Base-by-base conservation (phyloP, 768 basidiomycete species). In the Candolleomyces efflorescens region DNA sequence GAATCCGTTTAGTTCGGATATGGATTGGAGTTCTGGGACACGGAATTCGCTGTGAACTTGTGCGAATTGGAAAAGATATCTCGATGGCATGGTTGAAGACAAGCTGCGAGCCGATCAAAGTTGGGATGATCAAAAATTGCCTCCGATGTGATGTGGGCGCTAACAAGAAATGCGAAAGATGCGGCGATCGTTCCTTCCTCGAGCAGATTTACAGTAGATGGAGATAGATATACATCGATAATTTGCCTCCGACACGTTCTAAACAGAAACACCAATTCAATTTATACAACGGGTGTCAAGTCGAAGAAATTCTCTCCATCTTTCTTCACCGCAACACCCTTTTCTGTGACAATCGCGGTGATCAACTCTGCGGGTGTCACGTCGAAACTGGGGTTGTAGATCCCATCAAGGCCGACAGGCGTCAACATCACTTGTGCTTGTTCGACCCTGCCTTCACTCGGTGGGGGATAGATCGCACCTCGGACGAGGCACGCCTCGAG, bases 361-460 rank as follows among this genome's bases (percentile, higher is more conserved):
- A 98, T 97, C 44, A 98, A 75, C 59, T 90, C 88, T 2, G 94
- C 92, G 0, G 95, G 94, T 0, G 96, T 98, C 15, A 98, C 94
- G 68, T 98, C 96, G 71, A 98, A 98, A 61, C 91, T 92, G 1
- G 96, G 94, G 70, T 97, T 98, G 70, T 94, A 96, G 41, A 92
- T 75, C 27, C 81, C 83, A 46, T 82, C 77, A 26, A 87, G 67
- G 13, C 76, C 79, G 20, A 73, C 68, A 0, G 94, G 93, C 0
- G 94, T 94, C 60, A 94, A 84, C 81, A 93, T 84, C 12, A 95
- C 89, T 45, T 88, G 84, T 0, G 86, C 86, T 64, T 92, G 88
- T 62, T 84, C 74, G 54, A 81, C 77, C 18, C 76, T 70, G 0
- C 80, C 32, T 32, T 32, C 82, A 10, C 75, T 66, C 1, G 84